Evolutionary conservation across 2,329 filamentous ascomycete species (phyloP).

Genomic region (Septoria petroselini): DNA sequence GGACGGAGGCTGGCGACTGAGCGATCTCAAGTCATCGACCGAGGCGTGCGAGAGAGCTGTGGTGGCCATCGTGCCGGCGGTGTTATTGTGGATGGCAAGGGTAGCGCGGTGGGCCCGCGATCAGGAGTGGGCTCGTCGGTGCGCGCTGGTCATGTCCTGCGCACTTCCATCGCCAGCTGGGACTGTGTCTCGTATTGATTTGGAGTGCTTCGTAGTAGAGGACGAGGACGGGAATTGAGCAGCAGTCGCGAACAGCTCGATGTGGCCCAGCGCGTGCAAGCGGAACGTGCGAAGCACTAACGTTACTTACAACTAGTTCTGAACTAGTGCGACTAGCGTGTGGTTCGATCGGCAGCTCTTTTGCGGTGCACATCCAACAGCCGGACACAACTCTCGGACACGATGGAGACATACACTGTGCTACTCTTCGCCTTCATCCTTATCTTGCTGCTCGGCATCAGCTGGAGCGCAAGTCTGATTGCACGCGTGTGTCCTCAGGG

Average conservation of each 20-base stretch:
- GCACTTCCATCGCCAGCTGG: too few relatives aligned
- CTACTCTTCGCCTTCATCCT: conserved; percentile 17
- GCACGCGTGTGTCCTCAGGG: conserved; percentile 2
- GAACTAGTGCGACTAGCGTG: too few relatives aligned
- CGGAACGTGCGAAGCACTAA: too few relatives aligned
- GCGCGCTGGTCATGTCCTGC: too few relatives aligned
- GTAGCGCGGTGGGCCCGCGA: too few relatives aligned
- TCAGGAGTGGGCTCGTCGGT: too few relatives aligned
- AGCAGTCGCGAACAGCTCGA: conserved; percentile 9
- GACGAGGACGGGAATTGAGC: neutral
- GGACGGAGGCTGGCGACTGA: conserved; percentile 35
- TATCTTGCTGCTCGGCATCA: conserved; percentile 13
- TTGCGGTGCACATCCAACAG: neutral
- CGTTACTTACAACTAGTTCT: too few relatives aligned
- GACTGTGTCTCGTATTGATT: too few relatives aligned
- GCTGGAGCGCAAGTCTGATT: conserved; percentile 18
- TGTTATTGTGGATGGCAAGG: neutral
- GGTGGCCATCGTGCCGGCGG: conserved; percentile 22
- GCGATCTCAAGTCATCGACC: conserved; percentile 34
- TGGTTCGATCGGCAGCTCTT: neutral
- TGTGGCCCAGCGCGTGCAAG: neutral
- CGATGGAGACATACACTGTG: conserved; percentile 15
- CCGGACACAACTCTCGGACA: neutral
- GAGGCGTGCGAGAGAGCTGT: conserved; percentile 25
- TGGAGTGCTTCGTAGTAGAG: too few relatives aligned